Evolutionary conservation across 2,329 filamentous ascomycete genomes (phyloP).

Genomic region (Exophiala viscosa): DNA sequence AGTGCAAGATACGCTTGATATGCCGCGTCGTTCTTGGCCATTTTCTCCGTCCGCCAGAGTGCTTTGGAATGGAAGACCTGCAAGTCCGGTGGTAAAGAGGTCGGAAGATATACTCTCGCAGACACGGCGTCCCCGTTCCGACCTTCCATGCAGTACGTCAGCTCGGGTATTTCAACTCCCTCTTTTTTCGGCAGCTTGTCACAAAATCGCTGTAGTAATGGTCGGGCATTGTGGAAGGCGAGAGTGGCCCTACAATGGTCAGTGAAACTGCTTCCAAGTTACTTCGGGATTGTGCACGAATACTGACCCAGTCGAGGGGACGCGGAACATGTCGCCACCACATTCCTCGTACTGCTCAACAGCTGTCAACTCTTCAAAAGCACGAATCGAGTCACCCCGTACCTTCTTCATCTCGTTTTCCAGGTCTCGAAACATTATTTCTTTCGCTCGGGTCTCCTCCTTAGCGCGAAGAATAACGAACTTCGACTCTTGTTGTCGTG

Average conservation of each 20-base stretch:
- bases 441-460: slow-evolving; percentile 29
- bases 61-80: slow-evolving; percentile 51
- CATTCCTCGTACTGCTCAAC: slow-evolving; percentile 49
- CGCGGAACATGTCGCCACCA: slow-evolving; percentile 37
- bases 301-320: slow-evolving; percentile 44
- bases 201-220: slow-evolving; percentile 83
- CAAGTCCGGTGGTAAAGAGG: slow-evolving; percentile 61
- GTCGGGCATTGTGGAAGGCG: slow-evolving; percentile 67
- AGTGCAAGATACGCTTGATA: slow-evolving; percentile 74
- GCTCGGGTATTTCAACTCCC: slow-evolving; percentile 49
- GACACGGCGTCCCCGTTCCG: slow-evolving; percentile 22
- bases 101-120: slow-evolving; percentile 68
- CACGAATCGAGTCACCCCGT: slow-evolving; percentile 53
- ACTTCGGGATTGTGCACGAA: slow-evolving; percentile 3
- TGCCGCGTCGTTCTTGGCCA: slow-evolving; percentile 74
- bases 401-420: slow-evolving; percentile 69
- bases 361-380: slow-evolving; percentile 39
- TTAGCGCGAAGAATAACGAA: slow-evolving; percentile 50
- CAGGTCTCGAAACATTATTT: slow-evolving; percentile 59
- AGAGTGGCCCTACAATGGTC: slow-evolving; percentile 57
- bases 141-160: slow-evolving; percentile 62
- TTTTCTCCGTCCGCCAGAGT: slow-evolving; percentile 67
- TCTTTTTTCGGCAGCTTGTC: slow-evolving; percentile 50
- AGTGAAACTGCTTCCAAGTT: not conserved
- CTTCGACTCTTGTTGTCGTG: slow-evolving; percentile 55